These are phyloP conservation scores for Trichothecium roseum DNA, from an alignment of 2,329 filamentous ascomycete genomes.

Conservation along the genomic window DNA sequence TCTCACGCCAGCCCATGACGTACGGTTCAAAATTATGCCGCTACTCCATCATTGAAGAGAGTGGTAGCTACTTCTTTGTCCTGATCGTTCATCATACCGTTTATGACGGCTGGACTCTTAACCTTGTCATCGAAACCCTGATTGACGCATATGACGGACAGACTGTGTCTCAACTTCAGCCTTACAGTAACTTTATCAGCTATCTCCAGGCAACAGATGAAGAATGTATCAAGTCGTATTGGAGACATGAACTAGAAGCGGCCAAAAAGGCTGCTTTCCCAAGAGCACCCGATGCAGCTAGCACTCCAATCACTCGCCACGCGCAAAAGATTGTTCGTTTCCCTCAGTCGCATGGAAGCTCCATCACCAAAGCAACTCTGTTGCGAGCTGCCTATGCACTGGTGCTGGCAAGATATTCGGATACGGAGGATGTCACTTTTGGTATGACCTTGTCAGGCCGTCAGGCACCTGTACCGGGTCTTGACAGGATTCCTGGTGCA, in stretches of 20 bases:
- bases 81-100: conserved; percentile 26
- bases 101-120: conserved; percentile 41
- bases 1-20: too few species aligned
- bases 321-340: too few species aligned
- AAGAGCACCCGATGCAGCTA: conserved; percentile 2
- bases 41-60: background rate
- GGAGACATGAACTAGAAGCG: background rate
- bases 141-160: conserved; percentile 5
- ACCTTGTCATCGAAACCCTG: conserved; percentile 14
- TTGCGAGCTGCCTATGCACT: conserved; percentile 18
- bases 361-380: conserved; percentile 9
- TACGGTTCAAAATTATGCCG: conserved; percentile 5
- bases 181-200: conserved; percentile 7
- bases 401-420: conserved; percentile 9
- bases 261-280: conserved; percentile 4
- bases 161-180: background rate
- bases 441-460: conserved; percentile 13
- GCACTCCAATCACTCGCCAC: too few species aligned
- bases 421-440: conserved; percentile 11
- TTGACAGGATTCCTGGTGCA: conserved; percentile 12
- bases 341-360: background rate
- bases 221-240: background rate
- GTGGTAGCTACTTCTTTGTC: conserved; percentile 3
- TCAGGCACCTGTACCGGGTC: conserved; percentile 10
- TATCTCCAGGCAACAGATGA: background rate